These are phyloP conservation scores for Aspergillus affinis DNA, from an alignment of 495 filamentous ascomycete genomes.

Conservation along the genomic window DNA sequence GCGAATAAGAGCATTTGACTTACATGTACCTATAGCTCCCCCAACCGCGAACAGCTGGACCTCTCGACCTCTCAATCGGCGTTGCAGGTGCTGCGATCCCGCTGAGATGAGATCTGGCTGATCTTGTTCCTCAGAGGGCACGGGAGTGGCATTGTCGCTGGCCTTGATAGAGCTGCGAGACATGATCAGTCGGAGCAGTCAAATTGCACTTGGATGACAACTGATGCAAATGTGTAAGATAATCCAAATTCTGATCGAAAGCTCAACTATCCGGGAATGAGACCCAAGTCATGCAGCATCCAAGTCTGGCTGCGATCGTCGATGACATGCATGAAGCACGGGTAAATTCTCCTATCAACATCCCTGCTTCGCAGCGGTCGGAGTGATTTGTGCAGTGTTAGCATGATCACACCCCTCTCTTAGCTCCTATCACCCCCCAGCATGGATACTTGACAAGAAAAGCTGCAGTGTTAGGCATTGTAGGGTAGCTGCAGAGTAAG, in stretches of 20 bases:
- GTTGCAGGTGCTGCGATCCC: slow-evolving; percentile 41
- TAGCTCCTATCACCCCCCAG: neutral
- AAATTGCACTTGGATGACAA: too few relatives aligned
- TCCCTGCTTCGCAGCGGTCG: neutral
- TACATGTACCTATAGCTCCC: slow-evolving; percentile 67
- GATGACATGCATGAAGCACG: neutral
- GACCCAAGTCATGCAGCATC: neutral
- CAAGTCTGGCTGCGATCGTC: neutral
- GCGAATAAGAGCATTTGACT: neutral
- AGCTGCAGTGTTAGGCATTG: neutral
- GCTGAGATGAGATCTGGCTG: slow-evolving; percentile 18
- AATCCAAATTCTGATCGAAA: too few relatives aligned
- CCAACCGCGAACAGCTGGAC: slow-evolving; percentile 72
- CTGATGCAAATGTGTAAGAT: too few relatives aligned
- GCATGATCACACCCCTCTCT: too few relatives aligned
- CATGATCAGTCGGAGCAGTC: neutral
- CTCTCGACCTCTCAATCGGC: slow-evolving; percentile 57
- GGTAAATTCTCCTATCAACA: neutral
- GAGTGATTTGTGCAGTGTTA: neutral
- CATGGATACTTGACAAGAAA: neutral
- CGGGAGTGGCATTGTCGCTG: neutral
- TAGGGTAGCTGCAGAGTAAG: neutral
- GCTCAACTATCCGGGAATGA: too few relatives aligned
- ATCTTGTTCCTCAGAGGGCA: neutral
- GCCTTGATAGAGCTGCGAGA: neutral